Percentiles rank a stretch among this genome's conserved stretches.
Evolutionary conservation across 192 early-diverging fungal genomes (phyloP).

Genomic region (Linnemannia zychae): DNA sequence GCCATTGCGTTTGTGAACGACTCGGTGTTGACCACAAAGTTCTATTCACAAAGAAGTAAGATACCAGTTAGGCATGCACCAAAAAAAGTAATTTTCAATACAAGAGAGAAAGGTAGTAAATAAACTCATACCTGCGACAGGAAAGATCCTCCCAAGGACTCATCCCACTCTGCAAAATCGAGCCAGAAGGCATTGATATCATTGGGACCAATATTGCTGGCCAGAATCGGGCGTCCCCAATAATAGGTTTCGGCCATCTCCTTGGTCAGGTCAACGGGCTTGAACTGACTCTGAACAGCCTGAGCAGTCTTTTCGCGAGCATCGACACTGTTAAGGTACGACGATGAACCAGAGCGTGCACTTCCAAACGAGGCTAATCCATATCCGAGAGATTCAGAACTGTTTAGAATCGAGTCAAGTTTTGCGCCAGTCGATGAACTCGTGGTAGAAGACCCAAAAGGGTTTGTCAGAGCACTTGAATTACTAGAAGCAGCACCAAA

Average conservation of each 20-base stretch:
- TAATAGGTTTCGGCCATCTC: slow-evolving; percentile 60
- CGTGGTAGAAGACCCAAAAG: neutral
- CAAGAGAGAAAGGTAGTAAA: neutral
- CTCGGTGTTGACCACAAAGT: slow-evolving; percentile 52
- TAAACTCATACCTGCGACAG: slow-evolving; percentile 56
- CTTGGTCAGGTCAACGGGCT: slow-evolving; percentile 51
- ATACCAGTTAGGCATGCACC: neutral
- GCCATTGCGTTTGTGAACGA: slow-evolving; percentile 53
- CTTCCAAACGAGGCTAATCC: neutral
- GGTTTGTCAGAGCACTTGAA: neutral
- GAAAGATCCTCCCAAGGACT: slow-evolving; percentile 35
- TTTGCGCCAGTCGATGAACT: too few relatives aligned
- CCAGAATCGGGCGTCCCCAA: slow-evolving; percentile 6
- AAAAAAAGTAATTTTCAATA: neutral
- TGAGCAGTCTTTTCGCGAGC: slow-evolving; percentile 3
- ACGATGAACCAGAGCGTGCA: neutral
- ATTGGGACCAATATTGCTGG: too few relatives aligned
- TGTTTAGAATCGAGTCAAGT: neutral
- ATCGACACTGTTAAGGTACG: neutral
- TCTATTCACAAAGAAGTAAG: slow-evolving; percentile 28
- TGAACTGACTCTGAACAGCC: slow-evolving; percentile 30
- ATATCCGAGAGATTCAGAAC: neutral
- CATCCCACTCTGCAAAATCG: slow-evolving; percentile 56
- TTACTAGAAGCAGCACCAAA: neutral
- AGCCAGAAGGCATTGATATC: slow-evolving; percentile 61